Base-by-base conservation (phyloP, 768 basidiomycete species). In the Boletales sp. region DNA sequence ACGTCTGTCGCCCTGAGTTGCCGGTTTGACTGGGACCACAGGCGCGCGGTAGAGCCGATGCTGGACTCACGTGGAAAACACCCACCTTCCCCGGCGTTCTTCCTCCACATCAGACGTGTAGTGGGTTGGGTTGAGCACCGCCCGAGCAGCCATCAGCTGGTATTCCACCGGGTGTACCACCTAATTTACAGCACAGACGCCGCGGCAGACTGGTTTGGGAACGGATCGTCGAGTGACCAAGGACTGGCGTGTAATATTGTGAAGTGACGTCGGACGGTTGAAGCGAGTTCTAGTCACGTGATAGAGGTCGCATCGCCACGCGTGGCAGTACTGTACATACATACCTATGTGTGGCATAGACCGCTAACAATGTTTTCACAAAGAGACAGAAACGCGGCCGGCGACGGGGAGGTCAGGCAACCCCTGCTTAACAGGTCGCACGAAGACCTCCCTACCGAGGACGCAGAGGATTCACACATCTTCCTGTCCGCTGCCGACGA, bases 81-180 rank as follows among this genome's bases (percentile, higher is more conserved):
- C 78, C 17, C 55, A 88, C 89, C 81, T 78, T 92, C 89, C 25
- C 86, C 87, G 8, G 61, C 70, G 1, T 82, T 87, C 41, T 69
- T 58, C 35, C 69, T 68, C 59, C 89, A 91, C 88, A 91, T 91
- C 38, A 90, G 46, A 17, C 89, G 70, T 15, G 81, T 69, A 57
- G n/a, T n/a, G n/a, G n/a, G n/a, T n/a, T n/a, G n/a, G 86, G 73
- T 50, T 80, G 64, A 40, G 74, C 74, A 3, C 89, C 89, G 21
- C 87, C 89, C 28, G 81, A 82, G 64, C 88, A 90, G 2, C 83
- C 84, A 14, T 73, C n/a, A n/a, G n/a, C n/a, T n/a, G n/a, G n/a
- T n/a, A n/a, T n/a, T n/a, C n/a, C n/a, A n/a, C n/a, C n/a, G n/a
- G n/a, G n/a, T n/a, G n/a, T n/a, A n/a, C n/a, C n/a, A n/a, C n/a